phyloP scores from a whole-genome alignment of 2,329 filamentous ascomycete species.

The Cladosporium phlei region DNA sequence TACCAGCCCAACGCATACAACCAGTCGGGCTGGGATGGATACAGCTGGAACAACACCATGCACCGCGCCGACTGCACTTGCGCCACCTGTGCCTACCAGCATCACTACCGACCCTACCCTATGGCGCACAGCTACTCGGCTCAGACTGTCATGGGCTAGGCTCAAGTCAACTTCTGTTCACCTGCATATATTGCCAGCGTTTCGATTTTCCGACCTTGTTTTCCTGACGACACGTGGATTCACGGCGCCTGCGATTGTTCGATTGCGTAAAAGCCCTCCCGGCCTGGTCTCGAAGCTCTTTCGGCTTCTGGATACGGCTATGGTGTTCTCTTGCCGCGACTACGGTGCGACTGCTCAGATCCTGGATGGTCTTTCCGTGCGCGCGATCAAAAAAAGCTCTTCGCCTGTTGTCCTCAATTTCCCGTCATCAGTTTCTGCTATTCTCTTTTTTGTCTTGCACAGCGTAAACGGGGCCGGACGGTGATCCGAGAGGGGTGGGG shows the following conservation, averaged over 20 bases:
- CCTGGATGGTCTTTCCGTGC: not conserved
- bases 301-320: not conserved
- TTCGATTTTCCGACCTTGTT: not conserved
- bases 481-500: slow-evolving; percentile 3
- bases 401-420: not conserved
- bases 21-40: slow-evolving; percentile 27
- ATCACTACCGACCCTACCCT: slow-evolving; percentile 32
- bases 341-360: not conserved
- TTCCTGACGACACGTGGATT: slow-evolving; percentile 1
- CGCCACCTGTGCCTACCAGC: slow-evolving; percentile 30
- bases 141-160: slow-evolving; percentile 34
- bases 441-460: not conserved
- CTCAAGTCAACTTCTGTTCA: slow-evolving; percentile 3
- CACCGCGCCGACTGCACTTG: slow-evolving; percentile 35
- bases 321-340: not conserved
- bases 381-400: slow-evolving; percentile 10
- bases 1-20: slow-evolving; percentile 28
- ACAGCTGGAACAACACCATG: slow-evolving; percentile 18
- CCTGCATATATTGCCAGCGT: slow-evolving; percentile 12
- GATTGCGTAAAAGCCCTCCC: not conserved
- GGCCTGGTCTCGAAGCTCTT: not conserved
- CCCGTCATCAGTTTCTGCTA: slow-evolving; percentile 1
- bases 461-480: slow-evolving; percentile 7
- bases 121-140: slow-evolving; percentile 29
- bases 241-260: slow-evolving; percentile 2